Evolutionary conservation across 2,329 filamentous ascomycete species (phyloP).

Genomic region (Trichoderma afroharzianum): DNA sequence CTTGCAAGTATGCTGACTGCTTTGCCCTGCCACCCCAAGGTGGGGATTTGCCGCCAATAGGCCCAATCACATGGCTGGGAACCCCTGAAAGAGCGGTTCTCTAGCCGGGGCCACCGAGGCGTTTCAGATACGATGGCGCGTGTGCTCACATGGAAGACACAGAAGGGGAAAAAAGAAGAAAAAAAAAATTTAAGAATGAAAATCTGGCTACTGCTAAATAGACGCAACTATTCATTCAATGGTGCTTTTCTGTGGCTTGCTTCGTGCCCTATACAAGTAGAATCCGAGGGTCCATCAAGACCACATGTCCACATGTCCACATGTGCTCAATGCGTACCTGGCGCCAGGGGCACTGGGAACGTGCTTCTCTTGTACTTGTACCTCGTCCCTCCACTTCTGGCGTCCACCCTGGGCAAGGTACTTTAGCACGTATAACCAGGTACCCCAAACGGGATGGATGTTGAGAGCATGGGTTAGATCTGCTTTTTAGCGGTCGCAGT

Average conservation of each 20-base stretch:
- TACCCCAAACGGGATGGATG: slow-evolving; percentile 8
- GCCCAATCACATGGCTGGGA: slow-evolving; percentile 3
- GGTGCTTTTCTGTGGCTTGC: not conserved
- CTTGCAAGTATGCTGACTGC: slow-evolving; percentile 1
- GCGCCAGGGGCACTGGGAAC: not conserved
- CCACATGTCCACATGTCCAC: not conserved
- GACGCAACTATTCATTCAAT: not conserved
- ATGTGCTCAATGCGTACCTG: not conserved
- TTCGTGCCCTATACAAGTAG: not conserved
- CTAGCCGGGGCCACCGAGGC: slow-evolving; percentile 18
- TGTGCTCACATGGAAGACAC: not conserved
- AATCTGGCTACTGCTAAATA: not conserved
- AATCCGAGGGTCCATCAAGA: not conserved
- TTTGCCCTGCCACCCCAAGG: not conserved
- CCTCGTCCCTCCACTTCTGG: not conserved
- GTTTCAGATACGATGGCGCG: slow-evolving; percentile 24
- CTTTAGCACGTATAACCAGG: not conserved
- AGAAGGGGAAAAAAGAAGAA: not conserved
- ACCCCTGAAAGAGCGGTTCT: slow-evolving; percentile 16
- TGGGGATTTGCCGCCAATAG: not conserved
- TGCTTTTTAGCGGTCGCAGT: not conserved
- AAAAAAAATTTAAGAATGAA: no score
- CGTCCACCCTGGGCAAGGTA: slow-evolving; percentile 1
- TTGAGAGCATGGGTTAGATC: slow-evolving; percentile 3
- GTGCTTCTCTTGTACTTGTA: not conserved